A percentile compares a stretch with the other conserved stretches of the same genome.
Evolutionary conservation across 768 basidiomycete genomes (phyloP).

Genomic region (Kwoniella sp.): DNA sequence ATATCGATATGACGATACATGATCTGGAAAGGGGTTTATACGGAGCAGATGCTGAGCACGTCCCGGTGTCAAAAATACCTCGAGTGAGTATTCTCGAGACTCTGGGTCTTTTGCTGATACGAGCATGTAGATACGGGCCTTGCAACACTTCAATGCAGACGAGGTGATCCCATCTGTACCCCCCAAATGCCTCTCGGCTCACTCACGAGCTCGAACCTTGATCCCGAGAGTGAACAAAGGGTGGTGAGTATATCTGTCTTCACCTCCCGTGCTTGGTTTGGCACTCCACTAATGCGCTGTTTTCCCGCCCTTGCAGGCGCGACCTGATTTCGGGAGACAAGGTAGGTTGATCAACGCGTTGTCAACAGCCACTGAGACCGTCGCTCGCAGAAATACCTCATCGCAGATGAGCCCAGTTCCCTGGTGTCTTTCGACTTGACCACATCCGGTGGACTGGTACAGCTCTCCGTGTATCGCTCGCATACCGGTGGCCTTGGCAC

Average conservation of each 20-base stretch:
- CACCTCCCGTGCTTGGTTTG: too few species aligned
- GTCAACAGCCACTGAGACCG: too few species aligned
- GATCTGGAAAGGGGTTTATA: background rate
- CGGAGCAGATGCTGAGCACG: background rate
- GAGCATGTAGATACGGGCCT: background rate
- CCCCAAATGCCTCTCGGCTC: conserved; percentile 8
- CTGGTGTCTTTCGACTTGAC: background rate
- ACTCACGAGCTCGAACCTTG: conserved; percentile 2
- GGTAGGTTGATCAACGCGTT: too few species aligned
- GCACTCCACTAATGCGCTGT: too few species aligned
- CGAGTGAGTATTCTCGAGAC: conserved; percentile 1
- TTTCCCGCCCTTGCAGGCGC: too few species aligned
- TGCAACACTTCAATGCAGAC: background rate
- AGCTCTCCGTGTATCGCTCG: conserved; percentile 8
- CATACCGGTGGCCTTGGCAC: conserved; percentile 3
- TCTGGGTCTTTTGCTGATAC: background rate
- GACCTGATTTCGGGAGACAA: background rate
- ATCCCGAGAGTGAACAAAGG: background rate
- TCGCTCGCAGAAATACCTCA: background rate
- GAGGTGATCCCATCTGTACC: background rate
- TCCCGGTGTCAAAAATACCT: background rate
- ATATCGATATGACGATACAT: background rate
- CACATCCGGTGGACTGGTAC: conserved; percentile 2
- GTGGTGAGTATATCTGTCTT: background rate
- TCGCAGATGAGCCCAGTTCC: background rate